Conservation (phyloP, 1,139 yeast genomes). For the Torulaspora globosa region DNA sequence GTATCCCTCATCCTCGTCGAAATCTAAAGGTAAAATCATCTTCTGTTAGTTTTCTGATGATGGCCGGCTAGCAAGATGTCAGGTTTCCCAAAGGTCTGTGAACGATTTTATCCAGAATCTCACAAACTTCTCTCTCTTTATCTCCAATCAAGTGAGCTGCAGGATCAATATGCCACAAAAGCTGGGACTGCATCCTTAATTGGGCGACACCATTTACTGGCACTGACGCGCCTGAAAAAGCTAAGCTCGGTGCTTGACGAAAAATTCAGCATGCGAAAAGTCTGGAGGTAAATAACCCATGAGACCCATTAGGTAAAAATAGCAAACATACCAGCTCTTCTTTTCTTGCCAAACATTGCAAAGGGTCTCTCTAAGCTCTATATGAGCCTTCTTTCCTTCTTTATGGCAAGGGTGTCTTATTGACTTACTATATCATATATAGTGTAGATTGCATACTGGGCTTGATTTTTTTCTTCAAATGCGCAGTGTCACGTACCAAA, state of each 20-base stretch:
- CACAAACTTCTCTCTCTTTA: neutral
- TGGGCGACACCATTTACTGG: neutral
- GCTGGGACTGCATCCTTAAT: neutral
- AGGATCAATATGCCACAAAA: slow-evolving; percentile 9
- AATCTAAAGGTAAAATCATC: slow-evolving; percentile 27
- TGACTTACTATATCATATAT: neutral
- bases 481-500: slow-evolving; percentile 1
- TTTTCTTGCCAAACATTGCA: slow-evolving; percentile 32
- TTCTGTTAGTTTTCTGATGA: slow-evolving; percentile 4
- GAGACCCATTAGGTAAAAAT: neutral
- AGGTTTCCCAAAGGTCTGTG: neutral
- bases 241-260: neutral
- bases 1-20: slow-evolving; percentile 35
- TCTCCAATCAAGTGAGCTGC: neutral
- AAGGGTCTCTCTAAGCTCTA: neutral
- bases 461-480: neutral
- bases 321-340: slow-evolving; percentile 30
- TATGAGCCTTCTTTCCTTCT: neutral
- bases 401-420: neutral
- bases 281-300: neutral
- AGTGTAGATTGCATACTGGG: neutral
- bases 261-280: neutral
- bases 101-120: neutral
- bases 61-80: neutral
- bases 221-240: slow-evolving; percentile 5